phyloP scores from a whole-genome alignment of 2,329 filamentous ascomycete species.

The Aureobasidium mangrovei region DNA sequence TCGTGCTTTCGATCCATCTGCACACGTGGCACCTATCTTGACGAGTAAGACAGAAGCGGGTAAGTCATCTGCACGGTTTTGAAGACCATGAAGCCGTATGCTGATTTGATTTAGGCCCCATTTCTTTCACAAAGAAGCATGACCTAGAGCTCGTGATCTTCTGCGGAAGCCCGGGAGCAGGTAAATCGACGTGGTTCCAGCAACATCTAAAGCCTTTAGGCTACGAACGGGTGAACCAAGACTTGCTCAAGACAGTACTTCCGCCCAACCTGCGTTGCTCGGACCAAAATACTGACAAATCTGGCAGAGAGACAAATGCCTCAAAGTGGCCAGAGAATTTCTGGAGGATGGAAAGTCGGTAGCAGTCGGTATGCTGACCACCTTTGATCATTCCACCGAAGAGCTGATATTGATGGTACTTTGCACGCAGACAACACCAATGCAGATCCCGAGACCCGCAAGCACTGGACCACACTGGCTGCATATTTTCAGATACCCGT shows the following conservation, averaged over 20 bases:
- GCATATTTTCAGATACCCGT: constrained; percentile 62
- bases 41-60: constrained; percentile 26
- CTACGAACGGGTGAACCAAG: constrained; percentile 85
- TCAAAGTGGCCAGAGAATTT: constrained; percentile 61
- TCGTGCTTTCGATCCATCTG: constrained; percentile 61
- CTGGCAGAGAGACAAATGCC: constrained; percentile 50
- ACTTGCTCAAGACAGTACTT: constrained; percentile 64
- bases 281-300: constrained; percentile 23
- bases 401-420: not conserved
- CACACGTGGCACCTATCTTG: constrained; percentile 37
- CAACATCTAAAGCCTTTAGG: constrained; percentile 65
- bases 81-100: constrained; percentile 15
- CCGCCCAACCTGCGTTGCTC: not conserved
- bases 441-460: constrained; percentile 65
- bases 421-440: constrained; percentile 85
- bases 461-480: constrained; percentile 70
- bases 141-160: constrained; percentile 70
- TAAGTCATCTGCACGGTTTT: constrained; percentile 20
- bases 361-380: constrained; percentile 56
- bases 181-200: constrained; percentile 89
- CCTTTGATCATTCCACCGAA: no score
- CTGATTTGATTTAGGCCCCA: constrained; percentile 19
- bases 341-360: constrained; percentile 60
- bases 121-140: constrained; percentile 50
- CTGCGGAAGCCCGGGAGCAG: constrained; percentile 79